Conservation (phyloP, 805 yeast species). For the Zygosaccharomyces bailii region DNA sequence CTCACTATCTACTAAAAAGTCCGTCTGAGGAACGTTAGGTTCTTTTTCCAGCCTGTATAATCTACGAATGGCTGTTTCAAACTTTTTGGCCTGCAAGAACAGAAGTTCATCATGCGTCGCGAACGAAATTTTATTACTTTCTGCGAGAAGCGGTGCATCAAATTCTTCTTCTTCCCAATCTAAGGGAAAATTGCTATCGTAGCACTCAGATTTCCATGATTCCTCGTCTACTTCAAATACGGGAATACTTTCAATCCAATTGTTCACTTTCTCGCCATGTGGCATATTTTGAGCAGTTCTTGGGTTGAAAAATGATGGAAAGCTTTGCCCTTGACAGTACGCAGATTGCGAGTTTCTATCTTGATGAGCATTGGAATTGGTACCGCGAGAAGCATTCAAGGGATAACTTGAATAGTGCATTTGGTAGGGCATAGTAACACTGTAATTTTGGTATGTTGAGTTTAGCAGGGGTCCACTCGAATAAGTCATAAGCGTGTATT, state of each 20-base stretch:
- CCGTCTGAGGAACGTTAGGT: conserved; percentile 4
- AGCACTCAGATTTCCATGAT: conserved; percentile 24
- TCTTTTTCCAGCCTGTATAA: conserved; percentile 18
- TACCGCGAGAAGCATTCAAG: conserved; percentile 2
- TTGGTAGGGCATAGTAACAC: conserved; percentile 12
- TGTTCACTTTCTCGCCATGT: conserved; percentile 58
- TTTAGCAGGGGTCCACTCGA: conserved; percentile 17
- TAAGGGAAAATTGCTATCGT: conserved; percentile 22
- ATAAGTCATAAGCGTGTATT: conserved; percentile 21
- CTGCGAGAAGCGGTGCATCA: conserved; percentile 15
- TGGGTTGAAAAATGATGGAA: conserved; percentile 58
- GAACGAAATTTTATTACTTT: conserved; percentile 12
- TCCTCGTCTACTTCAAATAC: conserved; percentile 27
- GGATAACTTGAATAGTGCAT: conserved; percentile 15
- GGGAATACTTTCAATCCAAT: conserved; percentile 64
- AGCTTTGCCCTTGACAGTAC: conserved; percentile 17
- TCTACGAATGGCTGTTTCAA: conserved; percentile 27
- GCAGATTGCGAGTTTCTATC: background rate
- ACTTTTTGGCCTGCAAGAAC: conserved; percentile 26
- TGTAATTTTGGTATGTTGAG: conserved; percentile 17
- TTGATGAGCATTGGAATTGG: background rate
- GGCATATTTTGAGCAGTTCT: conserved; percentile 61
- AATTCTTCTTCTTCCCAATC: conserved; percentile 37
- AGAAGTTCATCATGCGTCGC: conserved; percentile 24
- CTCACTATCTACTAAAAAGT: conserved; percentile 10